Evolutionary conservation across 1,139 yeast species (phyloP), one percentile per base, ranked within the genome.

Genomic region (Suhomyces choctaworum): DNA sequence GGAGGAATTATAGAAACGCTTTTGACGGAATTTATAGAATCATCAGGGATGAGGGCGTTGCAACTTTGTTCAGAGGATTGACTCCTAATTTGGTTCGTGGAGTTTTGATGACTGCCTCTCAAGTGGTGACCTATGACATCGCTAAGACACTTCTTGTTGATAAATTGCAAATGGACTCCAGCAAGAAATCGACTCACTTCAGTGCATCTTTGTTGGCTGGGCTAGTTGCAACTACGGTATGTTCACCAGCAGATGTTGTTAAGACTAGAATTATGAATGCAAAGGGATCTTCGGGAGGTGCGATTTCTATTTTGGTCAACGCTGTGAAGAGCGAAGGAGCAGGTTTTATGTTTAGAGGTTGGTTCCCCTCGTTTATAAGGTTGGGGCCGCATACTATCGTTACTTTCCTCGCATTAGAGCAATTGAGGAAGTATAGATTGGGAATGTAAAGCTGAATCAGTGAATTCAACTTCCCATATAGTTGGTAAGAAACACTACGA

Each of bases 221-320:
- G 9, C 65, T 87, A 24, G 89, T 86, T 8, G 95, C 95, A 4
- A 87, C 96, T 1, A 88, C 96, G 0, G 84, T 86, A 14, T 88
- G 96, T 58, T 84, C 95, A 1, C 96, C 96, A 1, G 95, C 92
- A 7, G 96, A 88, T 59, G 96, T 88, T 7, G 82, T 88, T 34
- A 88, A 87, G 61, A 88, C 96, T 1, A 70, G 95, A 53, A 82
- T 87, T 41, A 88, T 88, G 96, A 82, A 84, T 48, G 66, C 77
- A 19, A 76, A 82, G 31, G 75, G 75, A 10, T 54, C 62, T 7
- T 63, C 66, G 13, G 69, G 68, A 31, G 64, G 62, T 22, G 83
- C 88, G 1, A 36, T 76, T 2, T 46, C 61, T 3, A 78, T 82
- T 22, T 63, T 86, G 45, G 51, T 50, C 1, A 56, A 62, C 9